Evolutionary conservation across 805 yeast species (phyloP).

Genomic region (Candida xyloterini): DNA sequence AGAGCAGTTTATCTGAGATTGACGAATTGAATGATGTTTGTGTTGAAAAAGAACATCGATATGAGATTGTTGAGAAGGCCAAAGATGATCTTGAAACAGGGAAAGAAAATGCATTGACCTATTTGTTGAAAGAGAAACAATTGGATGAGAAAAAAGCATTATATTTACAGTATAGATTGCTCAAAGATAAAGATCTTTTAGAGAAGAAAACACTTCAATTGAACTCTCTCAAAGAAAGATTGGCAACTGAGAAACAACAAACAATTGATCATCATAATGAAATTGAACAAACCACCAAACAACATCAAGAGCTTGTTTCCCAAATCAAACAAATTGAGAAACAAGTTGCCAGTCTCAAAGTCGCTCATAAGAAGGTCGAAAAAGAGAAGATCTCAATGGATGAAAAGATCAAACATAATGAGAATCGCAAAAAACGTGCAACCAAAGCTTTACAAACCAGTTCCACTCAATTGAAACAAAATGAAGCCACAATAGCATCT

Average conservation of each 20-base stretch:
- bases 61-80: constrained; percentile 76
- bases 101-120: constrained; percentile 67
- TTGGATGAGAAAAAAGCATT: constrained; percentile 51
- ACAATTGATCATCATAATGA: constrained; percentile 40
- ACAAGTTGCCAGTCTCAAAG: constrained; percentile 33
- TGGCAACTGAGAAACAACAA: constrained; percentile 43
- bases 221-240: constrained; percentile 37
- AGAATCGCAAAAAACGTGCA: constrained; percentile 55
- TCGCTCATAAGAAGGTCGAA: constrained; percentile 43
- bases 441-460: constrained; percentile 52
- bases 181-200: constrained; percentile 40
- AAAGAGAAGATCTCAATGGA: constrained; percentile 65
- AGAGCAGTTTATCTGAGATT: constrained; percentile 53
- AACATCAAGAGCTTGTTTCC: constrained; percentile 27
- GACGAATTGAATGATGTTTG: constrained; percentile 80
- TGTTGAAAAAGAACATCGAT: constrained; percentile 74
- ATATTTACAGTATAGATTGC: constrained; percentile 51
- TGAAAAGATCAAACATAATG: constrained; percentile 70
- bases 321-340: constrained; percentile 24
- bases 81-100: constrained; percentile 55
- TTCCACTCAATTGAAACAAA: constrained; percentile 41
- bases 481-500: constrained; percentile 45
- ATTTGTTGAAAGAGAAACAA: constrained; percentile 60
- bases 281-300: constrained; percentile 28
- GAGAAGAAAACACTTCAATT: constrained; percentile 37